Evolutionary conservation across 805 yeast genomes (phyloP).

Genomic region (Ogataea nonfermentans): DNA sequence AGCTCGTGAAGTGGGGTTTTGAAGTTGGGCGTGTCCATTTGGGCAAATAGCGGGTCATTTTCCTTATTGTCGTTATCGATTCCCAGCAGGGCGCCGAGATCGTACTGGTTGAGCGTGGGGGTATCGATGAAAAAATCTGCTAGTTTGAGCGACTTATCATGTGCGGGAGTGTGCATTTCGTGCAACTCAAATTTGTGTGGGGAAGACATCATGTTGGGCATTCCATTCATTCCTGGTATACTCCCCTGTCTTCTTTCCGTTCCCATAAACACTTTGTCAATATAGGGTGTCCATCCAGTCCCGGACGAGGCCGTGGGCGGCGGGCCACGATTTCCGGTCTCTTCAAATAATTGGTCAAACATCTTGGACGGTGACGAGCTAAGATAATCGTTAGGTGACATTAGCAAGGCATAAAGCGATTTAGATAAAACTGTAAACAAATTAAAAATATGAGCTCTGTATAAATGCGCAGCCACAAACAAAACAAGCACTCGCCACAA

Average conservation of each 20-base stretch:
- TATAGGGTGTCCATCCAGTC: slow-evolving; percentile 30
- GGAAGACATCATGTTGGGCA: slow-evolving; percentile 13
- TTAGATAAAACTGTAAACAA: not conserved
- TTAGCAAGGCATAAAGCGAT: slow-evolving; percentile 6
- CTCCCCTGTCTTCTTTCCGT: slow-evolving; percentile 8
- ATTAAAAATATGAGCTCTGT: no score
- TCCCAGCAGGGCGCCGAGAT: slow-evolving; percentile 16
- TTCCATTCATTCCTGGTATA: slow-evolving; percentile 5
- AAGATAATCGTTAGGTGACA: slow-evolving; percentile 24
- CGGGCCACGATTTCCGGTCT: slow-evolving; percentile 9
- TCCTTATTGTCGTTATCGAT: slow-evolving; percentile 24
- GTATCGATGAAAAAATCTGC: slow-evolving; percentile 26
- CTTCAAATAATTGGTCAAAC: slow-evolving; percentile 28
- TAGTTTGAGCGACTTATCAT: slow-evolving; percentile 22
- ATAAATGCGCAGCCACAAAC: no score
- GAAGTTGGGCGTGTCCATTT: slow-evolving; percentile 22
- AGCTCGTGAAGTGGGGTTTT: slow-evolving; percentile 25
- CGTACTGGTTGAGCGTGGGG: slow-evolving; percentile 24
- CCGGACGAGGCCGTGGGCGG: slow-evolving; percentile 12
- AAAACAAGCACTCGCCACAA: no score
- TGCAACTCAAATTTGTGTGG: slow-evolving; percentile 16
- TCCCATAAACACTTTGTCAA: slow-evolving; percentile 25
- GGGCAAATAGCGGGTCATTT: slow-evolving; percentile 23
- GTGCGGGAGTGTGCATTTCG: slow-evolving; percentile 21
- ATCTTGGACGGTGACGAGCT: slow-evolving; percentile 32